Evolutionary conservation across 129 eudicot species (phyloP).

Genomic region (Apium graveolens): DNA sequence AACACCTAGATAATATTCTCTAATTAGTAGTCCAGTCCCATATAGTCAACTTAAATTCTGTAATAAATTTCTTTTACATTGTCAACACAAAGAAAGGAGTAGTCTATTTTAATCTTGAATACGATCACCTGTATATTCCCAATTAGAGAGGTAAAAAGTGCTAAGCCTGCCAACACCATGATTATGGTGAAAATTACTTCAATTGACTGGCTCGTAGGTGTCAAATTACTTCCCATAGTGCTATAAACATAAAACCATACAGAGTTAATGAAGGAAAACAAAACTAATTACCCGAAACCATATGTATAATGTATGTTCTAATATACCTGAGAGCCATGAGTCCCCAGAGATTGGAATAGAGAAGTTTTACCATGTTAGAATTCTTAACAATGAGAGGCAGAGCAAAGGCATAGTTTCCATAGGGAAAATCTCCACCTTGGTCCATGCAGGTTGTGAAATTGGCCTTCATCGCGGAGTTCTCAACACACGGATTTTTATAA

Average conservation of each 20-base stretch:
- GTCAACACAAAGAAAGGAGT: not conserved
- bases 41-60: not conserved
- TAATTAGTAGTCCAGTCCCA: not conserved
- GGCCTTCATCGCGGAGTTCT: not conserved
- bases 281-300: too few species aligned
- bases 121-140: constrained; percentile 49
- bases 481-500: not conserved
- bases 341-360: constrained; percentile 53
- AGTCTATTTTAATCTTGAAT: not conserved
- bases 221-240: constrained; percentile 49
- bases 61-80: not conserved
- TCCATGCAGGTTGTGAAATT: constrained; percentile 30
- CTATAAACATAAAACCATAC: constrained; percentile 13
- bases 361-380: constrained; percentile 27
- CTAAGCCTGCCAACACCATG: constrained; percentile 38
- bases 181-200: constrained; percentile 25
- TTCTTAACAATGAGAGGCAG: constrained; percentile 35
- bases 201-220: constrained; percentile 26
- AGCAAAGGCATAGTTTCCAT: constrained; percentile 42
- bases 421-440: constrained; percentile 29
- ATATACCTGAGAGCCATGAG: constrained; percentile 38
- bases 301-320: not conserved
- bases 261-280: not conserved
- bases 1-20: constrained; percentile 27
- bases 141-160: constrained; percentile 35